phyloP scores from a whole-genome alignment of 305 asterid genomes.

The Fraxinus sp. region DNA sequence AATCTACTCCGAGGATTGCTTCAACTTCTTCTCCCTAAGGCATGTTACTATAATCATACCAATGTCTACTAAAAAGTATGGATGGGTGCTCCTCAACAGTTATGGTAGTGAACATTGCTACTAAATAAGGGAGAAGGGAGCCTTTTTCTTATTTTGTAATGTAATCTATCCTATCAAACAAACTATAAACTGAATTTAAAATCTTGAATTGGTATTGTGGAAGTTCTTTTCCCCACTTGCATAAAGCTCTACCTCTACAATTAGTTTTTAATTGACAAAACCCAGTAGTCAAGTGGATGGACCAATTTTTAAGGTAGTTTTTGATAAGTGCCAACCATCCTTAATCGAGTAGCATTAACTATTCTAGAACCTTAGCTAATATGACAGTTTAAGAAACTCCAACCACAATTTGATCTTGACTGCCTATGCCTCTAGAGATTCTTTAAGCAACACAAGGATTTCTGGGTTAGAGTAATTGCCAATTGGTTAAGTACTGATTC shows the following conservation, averaged over 20 bases:
- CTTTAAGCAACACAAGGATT: background rate
- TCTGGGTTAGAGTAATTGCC: background rate
- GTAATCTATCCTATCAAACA: background rate
- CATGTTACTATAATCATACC: background rate
- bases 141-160: background rate
- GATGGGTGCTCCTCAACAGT: background rate
- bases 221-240: background rate
- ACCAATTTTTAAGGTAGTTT: background rate
- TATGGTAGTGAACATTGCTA: background rate
- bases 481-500: background rate
- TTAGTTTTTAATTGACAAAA: background rate
- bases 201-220: background rate
- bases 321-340: background rate
- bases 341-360: background rate
- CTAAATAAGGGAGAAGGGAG: background rate
- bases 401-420: background rate
- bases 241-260: background rate
- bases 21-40: background rate
- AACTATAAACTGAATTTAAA: background rate
- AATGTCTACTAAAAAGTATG: background rate
- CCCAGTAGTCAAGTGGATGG: background rate
- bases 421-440: background rate
- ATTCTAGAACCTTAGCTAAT: background rate
- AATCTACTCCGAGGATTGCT: background rate
- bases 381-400: background rate